A percentile compares a stretch with the other conserved stretches of the same genome.
phyloP scores from a whole-genome alignment of 192 early-diverging fungal species.

The Oehlia diaphana region DNA sequence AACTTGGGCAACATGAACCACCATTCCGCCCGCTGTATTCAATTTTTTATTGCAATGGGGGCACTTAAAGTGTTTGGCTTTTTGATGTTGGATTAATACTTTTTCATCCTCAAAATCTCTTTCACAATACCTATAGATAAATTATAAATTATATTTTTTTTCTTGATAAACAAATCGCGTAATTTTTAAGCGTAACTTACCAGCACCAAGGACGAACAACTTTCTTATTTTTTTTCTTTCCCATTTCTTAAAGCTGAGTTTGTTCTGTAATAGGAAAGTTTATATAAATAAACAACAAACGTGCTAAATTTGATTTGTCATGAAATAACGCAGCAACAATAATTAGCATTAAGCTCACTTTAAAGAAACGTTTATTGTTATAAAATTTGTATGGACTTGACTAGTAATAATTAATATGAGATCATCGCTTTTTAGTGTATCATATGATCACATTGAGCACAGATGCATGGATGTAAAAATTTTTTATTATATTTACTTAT shows the following conservation, averaged over 20 bases:
- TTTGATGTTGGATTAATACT: constrained; percentile 90
- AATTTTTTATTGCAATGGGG: constrained; percentile 79
- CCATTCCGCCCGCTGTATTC: constrained; percentile 88
- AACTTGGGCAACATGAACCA: constrained; percentile 87
- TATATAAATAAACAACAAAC: too few relatives aligned
- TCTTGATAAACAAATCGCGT: background rate
- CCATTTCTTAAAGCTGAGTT: constrained; percentile 32
- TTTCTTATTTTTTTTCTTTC: constrained; percentile 72
- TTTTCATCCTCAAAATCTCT: constrained; percentile 95
- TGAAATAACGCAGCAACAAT: too few relatives aligned
- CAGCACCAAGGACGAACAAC: constrained; percentile 76
- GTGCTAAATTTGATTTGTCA: too few relatives aligned
- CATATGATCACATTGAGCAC: too few relatives aligned
- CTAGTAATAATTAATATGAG: too few relatives aligned
- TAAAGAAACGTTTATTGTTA: too few relatives aligned
- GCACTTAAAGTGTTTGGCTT: constrained; percentile 95
- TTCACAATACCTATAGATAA: constrained; percentile 82
- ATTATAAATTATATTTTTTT: background rate
- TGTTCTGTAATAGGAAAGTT: background rate
- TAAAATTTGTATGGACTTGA: too few relatives aligned
- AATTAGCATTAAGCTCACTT: too few relatives aligned
- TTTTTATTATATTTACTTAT: too few relatives aligned
- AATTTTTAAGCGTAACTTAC: constrained; percentile 35
- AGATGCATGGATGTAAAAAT: too few relatives aligned
- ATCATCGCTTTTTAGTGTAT: too few relatives aligned